These are phyloP conservation scores for Irpex rosettiformis DNA, from an alignment of 1,284 basidiomycete species.

Conservation along the genomic window DNA sequence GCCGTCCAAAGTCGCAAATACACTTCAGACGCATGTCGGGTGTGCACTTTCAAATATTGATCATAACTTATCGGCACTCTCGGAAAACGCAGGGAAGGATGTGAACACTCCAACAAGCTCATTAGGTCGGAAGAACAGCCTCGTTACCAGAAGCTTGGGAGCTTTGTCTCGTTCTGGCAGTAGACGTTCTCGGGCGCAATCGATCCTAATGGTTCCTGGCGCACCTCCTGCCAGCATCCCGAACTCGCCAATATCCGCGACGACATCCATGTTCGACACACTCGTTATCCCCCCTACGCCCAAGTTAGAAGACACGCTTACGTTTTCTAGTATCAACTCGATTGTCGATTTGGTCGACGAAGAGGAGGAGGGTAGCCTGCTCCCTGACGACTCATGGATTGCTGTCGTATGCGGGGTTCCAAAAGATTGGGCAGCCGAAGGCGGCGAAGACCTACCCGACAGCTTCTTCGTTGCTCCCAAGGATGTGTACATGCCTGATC, in stretches of 20 bases:
- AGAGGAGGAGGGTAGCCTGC: conserved; percentile 31
- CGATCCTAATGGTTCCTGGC: conserved; percentile 38
- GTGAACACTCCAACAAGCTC: conserved; percentile 21
- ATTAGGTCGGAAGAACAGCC: conserved; percentile 14
- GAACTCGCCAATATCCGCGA: conserved; percentile 19
- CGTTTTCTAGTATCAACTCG: conserved; percentile 2
- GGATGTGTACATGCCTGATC: conserved; percentile 77
- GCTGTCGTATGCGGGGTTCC: conserved; percentile 74
- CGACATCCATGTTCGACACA: conserved; percentile 21
- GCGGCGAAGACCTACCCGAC: conserved; percentile 50
- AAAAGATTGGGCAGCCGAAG: conserved; percentile 49
- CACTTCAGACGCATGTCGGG: background rate
- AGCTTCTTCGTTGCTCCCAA: conserved; percentile 72
- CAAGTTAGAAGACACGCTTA: conserved; percentile 2
- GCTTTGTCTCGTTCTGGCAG: background rate
- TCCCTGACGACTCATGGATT: conserved; percentile 71
- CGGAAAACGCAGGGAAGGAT: conserved; percentile 4
- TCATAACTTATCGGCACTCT: background rate
- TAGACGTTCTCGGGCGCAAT: conserved; percentile 14
- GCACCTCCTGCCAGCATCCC: conserved; percentile 38
- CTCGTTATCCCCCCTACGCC: conserved; percentile 26
- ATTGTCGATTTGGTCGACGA: conserved; percentile 23
- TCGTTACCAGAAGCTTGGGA: conserved; percentile 2
- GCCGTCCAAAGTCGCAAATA: conserved; percentile 8
- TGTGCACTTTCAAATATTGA: background rate